Conservation (phyloP, 179 eudicot genomes). For the Spergularia azorica region DNA sequence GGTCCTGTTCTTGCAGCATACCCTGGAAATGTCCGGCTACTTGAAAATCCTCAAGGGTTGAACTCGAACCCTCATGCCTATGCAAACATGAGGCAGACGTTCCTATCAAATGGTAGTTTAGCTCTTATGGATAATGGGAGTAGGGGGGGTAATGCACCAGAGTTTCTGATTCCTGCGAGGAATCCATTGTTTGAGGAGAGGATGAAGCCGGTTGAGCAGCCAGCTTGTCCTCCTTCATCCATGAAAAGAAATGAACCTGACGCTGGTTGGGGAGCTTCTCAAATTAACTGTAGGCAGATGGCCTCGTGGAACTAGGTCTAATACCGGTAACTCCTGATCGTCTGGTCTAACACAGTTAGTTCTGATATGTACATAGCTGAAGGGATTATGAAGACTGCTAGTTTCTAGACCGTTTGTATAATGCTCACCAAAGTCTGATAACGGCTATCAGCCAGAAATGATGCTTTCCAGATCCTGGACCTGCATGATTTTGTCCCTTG, state of each 20-base stretch:
- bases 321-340: not conserved
- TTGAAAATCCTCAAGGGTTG: slow-evolving; percentile 33
- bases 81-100: slow-evolving; percentile 28
- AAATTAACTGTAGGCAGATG: slow-evolving; percentile 32
- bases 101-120: slow-evolving; percentile 28
- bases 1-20: slow-evolving; percentile 35
- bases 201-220: slow-evolving; percentile 30
- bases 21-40: slow-evolving; percentile 32
- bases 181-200: slow-evolving; percentile 28
- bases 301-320: slow-evolving; percentile 29
- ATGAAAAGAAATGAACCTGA: slow-evolving; percentile 44
- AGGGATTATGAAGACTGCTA: not conserved
- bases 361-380: slow-evolving; percentile 26
- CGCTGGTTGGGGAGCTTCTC: slow-evolving; percentile 42
- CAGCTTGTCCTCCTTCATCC: slow-evolving; percentile 27
- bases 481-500: slow-evolving; percentile 2
- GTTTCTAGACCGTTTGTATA: slow-evolving; percentile 10
- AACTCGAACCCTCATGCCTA: slow-evolving; percentile 22
- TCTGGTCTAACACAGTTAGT: slow-evolving; percentile 27
- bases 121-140: slow-evolving; percentile 30
- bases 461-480: not conserved
- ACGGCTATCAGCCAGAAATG: not conserved
- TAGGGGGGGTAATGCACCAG: slow-evolving; percentile 21
- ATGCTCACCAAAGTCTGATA: slow-evolving; percentile 14
- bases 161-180: slow-evolving; percentile 27